Conservation (phyloP, 2,329 filamentous ascomycete genomes). For the Amphichorda felina region DNA sequence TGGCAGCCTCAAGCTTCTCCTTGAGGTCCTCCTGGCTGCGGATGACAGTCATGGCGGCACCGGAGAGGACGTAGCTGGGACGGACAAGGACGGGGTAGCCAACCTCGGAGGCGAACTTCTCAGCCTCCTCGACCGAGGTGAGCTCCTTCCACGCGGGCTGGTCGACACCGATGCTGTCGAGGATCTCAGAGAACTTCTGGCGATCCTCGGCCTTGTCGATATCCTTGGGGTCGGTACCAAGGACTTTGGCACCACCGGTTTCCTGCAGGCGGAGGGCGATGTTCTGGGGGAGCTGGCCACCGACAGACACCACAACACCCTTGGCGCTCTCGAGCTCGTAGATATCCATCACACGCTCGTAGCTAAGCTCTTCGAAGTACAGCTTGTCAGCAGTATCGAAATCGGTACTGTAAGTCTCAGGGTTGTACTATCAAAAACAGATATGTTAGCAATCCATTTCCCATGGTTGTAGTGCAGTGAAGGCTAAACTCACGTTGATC, state of each 20-base stretch:
- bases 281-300: constrained; percentile 93
- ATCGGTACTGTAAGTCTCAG: constrained; percentile 73
- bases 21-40: constrained; percentile 78
- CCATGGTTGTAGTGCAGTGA: constrained; percentile 1
- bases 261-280: constrained; percentile 92
- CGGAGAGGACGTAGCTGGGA: constrained; percentile 90
- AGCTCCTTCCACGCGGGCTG: constrained; percentile 98
- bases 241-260: constrained; percentile 75
- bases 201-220: constrained; percentile 98
- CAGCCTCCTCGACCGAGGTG: constrained; percentile 78
- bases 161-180: constrained; percentile 93
- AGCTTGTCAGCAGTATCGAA: constrained; percentile 82
- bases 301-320: constrained; percentile 90
- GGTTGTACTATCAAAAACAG: constrained; percentile 44
- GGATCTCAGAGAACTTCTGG: constrained; percentile 95
- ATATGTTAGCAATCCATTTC: constrained; percentile 2
- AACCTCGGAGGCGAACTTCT: constrained; percentile 73
- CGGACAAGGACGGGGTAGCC: constrained; percentile 92
- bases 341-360: constrained; percentile 97
- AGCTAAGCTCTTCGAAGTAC: constrained; percentile 94
- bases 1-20: constrained; percentile 86
- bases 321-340: constrained; percentile 81
- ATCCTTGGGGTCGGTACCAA: constrained; percentile 85
- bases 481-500: constrained; percentile 60
- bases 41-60: constrained; percentile 97